Base-by-base conservation (phyloP, 192 early-diverging fungal genomes). In the Coemansia sp. region DNA sequence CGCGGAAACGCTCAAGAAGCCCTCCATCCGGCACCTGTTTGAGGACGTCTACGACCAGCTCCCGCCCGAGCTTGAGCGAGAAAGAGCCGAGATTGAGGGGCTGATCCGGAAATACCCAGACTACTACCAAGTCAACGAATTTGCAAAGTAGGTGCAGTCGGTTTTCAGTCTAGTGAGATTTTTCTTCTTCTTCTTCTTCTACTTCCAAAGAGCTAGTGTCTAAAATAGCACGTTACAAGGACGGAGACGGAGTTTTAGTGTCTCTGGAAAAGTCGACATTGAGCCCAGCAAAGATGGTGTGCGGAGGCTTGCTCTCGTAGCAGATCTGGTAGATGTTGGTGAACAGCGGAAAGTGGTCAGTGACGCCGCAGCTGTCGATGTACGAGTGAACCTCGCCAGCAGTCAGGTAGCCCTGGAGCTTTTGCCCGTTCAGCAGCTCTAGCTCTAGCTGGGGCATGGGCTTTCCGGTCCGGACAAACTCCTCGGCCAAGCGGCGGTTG, bases 391-490 rank as follows among this genome's bases (percentile, higher is more conserved):
- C 88, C 70, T 99, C 94, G 73, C 89, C 79, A 14, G 93, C 90
- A 0, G 97, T 97, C 58, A 93, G 79, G 13, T 94, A 94, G 47
- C 97, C 97, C 82, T 99, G 97, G 50, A 99, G 81, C 75, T 99
- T 99, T 67, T 99, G 97, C 37, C 97, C 97, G 67, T 96, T 95
- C 42, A 99, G 86, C 77, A 97, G 76, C 59, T 96, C 95, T 59
- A 87, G 72, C 68, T 99, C 95, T n/a, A 99, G 84, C 72, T 87
- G 85, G 41, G 91, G 88, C 86, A 99, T 94, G 18, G 94, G 86
- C 82, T 97, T 96, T n/a, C 94, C 94, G 4, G 94, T 96, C 26
- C 73, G 73, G 37, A 95, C 93, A 73, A 90, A 90, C 8, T 92
- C 94, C 70, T 97, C 95, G 0, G 95, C 95, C 45, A 97, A 88